Evolutionary conservation across 441 rosid genomes (phyloP), one percentile per base, ranked within the genome.

Genomic region (Corymbia citriodora): DNA sequence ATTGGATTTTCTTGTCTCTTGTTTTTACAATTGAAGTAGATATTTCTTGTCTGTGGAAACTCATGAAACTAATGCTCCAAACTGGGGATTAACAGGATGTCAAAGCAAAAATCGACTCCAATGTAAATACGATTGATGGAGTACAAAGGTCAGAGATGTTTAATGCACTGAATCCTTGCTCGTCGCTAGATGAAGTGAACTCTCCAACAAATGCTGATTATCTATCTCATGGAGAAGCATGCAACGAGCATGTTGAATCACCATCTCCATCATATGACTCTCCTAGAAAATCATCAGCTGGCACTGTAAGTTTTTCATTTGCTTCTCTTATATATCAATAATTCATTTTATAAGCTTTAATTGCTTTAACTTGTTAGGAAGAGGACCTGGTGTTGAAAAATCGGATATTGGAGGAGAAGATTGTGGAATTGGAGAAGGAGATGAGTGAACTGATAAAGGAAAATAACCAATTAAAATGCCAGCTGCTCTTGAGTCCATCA

Each of bases 291-390:
- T 18, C 82, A 48, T 65, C 55, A 14, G 65, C 36, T 48, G 85
- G 81, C 79, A 86, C 88, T 5, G 94, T 92, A 88, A 88, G 94
- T 72, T 90, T n/a, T 27, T 83, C 36, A 57, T 18, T 57, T 53
- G 72, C 61, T 16, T 53, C 33, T 18, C 23, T 85, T 59, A 7
- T 45, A 45, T 13, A 53, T 79, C n/a, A 8, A 79, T 23, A 45
- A 12, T 45, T 79, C 49, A 45, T 54, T 49, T 49, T 89, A 52
- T 9, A 8, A 40, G 33, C 36, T 57, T 31, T 4, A 17, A 45
- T 82, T 83, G 79, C 31, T 50, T 27, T 40, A 6, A 65, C 81
- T 50, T 61, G 25, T 91, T 92, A 93, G 92, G 94, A 89, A 55
- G 91, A 81, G 85, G 89, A 91, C 72, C 85, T 86, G 89, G 74